A percentile compares a stretch with the other conserved stretches of the same genome.
These are phyloP conservation scores for Sapria himalayana DNA, from an alignment of 345 rosid genomes.

Conservation along the genomic window DNA sequence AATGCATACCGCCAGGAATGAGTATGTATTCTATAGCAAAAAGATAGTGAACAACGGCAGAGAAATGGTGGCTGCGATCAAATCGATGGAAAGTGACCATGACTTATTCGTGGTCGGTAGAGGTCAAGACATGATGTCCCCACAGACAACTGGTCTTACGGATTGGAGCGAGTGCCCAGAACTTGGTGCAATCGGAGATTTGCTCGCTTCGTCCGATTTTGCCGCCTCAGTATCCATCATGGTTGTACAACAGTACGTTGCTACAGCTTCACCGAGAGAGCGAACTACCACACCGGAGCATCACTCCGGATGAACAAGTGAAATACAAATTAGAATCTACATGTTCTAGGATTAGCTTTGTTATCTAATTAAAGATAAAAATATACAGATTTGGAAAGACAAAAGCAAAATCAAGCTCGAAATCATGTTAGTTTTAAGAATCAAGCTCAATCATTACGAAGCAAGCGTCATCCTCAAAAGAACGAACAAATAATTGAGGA, in stretches of 20 bases:
- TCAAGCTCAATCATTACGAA: too few relatives aligned
- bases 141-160: constrained; percentile 15
- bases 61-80: constrained; percentile 7
- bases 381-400: too few relatives aligned
- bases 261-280: too few relatives aligned
- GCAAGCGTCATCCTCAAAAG: too few relatives aligned
- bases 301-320: too few relatives aligned
- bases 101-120: constrained; percentile 23
- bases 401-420: too few relatives aligned
- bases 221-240: constrained; percentile 13
- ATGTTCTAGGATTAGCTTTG: too few relatives aligned
- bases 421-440: too few relatives aligned
- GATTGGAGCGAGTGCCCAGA: constrained; percentile 32
- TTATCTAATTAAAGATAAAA: too few relatives aligned
- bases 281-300: too few relatives aligned
- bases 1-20: constrained; percentile 11
- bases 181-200: constrained; percentile 23
- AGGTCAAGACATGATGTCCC: constrained; percentile 9
- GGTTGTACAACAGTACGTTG: constrained; percentile 21
- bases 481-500: too few relatives aligned
- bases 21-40: constrained; percentile 14
- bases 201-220: constrained; percentile 23
- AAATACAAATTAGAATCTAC: too few relatives aligned
- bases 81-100: constrained; percentile 2
- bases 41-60: constrained; percentile 15